Evolutionary conservation across 73 alveolate species (phyloP).

Genomic region (Paramecium tetraurelia): DNA sequence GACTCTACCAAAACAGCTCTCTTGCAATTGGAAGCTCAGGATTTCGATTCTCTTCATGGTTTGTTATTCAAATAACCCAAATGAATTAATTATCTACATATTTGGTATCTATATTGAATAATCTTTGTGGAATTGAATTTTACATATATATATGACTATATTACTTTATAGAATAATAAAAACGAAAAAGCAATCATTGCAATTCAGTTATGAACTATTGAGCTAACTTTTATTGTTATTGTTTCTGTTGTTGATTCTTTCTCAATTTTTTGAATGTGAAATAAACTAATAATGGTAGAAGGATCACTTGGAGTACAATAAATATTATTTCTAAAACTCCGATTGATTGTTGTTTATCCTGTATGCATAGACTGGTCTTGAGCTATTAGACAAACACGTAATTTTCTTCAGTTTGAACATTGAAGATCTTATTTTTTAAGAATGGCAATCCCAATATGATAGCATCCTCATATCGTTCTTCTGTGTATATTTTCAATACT

Average conservation of each 20-base stretch:
- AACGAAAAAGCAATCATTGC: background rate
- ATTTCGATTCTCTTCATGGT: constrained; percentile 25
- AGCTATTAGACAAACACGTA: background rate
- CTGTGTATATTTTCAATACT: background rate
- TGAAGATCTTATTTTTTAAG: background rate
- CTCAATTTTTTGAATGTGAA: background rate
- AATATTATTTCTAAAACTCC: background rate
- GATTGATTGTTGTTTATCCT: background rate
- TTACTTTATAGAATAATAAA: background rate
- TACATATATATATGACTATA: background rate
- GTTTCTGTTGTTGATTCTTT: background rate
- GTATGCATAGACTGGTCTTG: background rate
- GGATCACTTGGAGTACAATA: background rate
- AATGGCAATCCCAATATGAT: background rate
- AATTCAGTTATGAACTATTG: background rate
- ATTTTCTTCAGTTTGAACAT: background rate
- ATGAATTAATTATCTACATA: background rate
- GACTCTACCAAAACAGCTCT: background rate
- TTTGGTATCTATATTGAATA: background rate
- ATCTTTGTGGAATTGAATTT: background rate
- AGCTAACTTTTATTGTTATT: background rate
- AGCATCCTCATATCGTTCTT: background rate
- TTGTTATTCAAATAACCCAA: background rate
- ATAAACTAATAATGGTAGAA: background rate
- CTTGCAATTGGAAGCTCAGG: background rate